phyloP scores from a whole-genome alignment of 208 protist species.

The Leishmania major region DNA sequence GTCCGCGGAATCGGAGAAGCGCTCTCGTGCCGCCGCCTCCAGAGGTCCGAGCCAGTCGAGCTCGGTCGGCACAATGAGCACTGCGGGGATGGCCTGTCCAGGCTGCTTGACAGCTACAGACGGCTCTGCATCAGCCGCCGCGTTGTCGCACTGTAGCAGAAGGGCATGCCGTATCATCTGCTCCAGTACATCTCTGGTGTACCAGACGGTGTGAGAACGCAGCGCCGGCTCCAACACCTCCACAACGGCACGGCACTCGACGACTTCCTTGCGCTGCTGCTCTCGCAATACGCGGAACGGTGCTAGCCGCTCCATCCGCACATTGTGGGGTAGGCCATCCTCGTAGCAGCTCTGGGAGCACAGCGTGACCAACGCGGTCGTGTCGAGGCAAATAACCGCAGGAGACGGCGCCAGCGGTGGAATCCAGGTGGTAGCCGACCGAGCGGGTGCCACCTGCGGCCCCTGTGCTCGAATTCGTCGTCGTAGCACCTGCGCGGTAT shows the following conservation, averaged over 20 bases:
- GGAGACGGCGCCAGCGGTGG: conserved; percentile 14
- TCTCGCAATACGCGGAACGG: conserved; percentile 55
- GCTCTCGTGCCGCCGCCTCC: conserved; percentile 1
- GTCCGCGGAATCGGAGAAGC: background rate
- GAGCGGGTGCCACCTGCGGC: background rate
- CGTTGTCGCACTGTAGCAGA: background rate
- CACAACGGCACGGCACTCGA: conserved; percentile 32
- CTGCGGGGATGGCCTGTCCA: background rate
- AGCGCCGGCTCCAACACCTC: conserved; percentile 49
- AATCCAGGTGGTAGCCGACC: conserved; percentile 16
- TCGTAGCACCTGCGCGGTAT: background rate
- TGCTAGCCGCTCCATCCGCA: conserved; percentile 30
- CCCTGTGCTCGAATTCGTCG: background rate
- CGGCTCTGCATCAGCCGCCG: background rate
- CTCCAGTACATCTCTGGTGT: conserved; percentile 15
- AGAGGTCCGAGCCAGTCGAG: conserved; percentile 17
- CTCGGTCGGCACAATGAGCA: background rate
- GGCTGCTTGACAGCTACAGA: background rate
- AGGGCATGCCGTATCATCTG: conserved; percentile 20
- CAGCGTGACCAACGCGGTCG: conserved; percentile 72
- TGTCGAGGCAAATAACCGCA: conserved; percentile 66
- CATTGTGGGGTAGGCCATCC: conserved; percentile 14
- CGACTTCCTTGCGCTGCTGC: conserved; percentile 51
- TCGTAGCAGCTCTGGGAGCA: conserved; percentile 68
- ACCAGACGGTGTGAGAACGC: conserved; percentile 37